A percentile compares a stretch with the other conserved stretches of the same genome.
phyloP scores from a whole-genome alignment of 257 asterid species.

The Nicotiana otophora region DNA sequence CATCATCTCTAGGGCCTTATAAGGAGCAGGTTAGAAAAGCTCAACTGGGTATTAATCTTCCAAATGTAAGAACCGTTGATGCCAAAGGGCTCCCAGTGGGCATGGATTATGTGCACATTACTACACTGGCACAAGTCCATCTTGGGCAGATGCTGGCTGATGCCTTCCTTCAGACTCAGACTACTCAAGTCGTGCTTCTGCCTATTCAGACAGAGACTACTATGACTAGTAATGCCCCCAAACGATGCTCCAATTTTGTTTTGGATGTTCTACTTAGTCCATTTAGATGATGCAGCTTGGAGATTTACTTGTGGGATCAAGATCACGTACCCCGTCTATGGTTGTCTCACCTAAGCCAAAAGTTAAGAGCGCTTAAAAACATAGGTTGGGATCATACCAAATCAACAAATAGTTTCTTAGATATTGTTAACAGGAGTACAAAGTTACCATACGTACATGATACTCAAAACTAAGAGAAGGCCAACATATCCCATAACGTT shows the following conservation, averaged over 20 bases:
- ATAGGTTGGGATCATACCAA: neutral
- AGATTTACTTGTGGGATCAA: neutral
- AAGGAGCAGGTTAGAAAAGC: conserved; percentile 26
- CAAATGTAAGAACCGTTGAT: conserved; percentile 28
- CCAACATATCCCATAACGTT: neutral
- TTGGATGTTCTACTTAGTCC: conserved; percentile 10
- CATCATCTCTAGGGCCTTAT: conserved; percentile 27
- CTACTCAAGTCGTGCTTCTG: conserved; percentile 30
- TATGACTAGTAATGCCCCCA: conserved; percentile 26
- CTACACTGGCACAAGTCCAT: conserved; percentile 25
- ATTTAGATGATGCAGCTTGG: conserved; percentile 13
- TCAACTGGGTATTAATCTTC: conserved; percentile 25
- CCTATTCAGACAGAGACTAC: conserved; percentile 21
- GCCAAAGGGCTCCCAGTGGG: conserved; percentile 28
- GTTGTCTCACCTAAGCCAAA: neutral
- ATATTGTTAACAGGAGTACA: neutral
- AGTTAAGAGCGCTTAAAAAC: neutral
- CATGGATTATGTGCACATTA: conserved; percentile 34
- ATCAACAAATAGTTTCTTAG: neutral
- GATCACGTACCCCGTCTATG: neutral
- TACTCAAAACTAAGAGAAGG: neutral
- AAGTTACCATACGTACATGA: neutral
- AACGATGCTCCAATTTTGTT: conserved; percentile 21
- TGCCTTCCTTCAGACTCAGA: conserved; percentile 20
- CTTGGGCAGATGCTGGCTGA: conserved; percentile 33